Base-by-base conservation (phyloP, 1,139 yeast species). In the Debaryomyces sp. region DNA sequence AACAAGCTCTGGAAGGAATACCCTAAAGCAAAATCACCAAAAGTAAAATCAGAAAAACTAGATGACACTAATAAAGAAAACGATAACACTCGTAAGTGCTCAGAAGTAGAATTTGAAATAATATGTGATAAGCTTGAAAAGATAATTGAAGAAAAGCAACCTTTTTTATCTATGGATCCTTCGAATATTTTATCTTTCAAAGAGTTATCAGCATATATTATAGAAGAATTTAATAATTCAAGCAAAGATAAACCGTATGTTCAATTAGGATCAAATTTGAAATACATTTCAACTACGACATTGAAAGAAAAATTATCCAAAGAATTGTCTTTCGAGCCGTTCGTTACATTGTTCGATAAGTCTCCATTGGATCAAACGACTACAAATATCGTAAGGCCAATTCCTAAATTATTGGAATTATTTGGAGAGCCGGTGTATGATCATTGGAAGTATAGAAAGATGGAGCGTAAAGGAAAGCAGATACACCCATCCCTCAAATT, bases 51-150 rank as follows among this genome's bases (percentile, higher is more conserved):
- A 9, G 36, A 23, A 13, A 45, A 54, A 52, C 38, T 54, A 58
- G 52, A 43, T 38, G 47, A 43, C n/a, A 45, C 49, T 3, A 54
- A 56, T 40, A 57, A 56, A 34, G 49, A 45, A 21, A 59, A 60
- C 5, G 57, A 51, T n/a, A 56, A 64, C 45, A 51, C 55, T 4
- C 45, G 59, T 17, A 63, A 63, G 34, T 79, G 92, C 55, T 65
- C 86, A 4, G 97, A 91, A 59, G 85, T 85, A 55, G 97, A 92
- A 65, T 92, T 91, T 64, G 99, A 94, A 68, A 70, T 84, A 40
- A 68, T 94, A 30, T 82, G 89, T 60, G 84, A 88, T 61, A 77
- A 84, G 53, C 82, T 89, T 56, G 99, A 94, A 66, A 76, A 78
- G 46, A 80, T 84, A 1, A 84, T 91, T 35, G 81, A 80, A 53